Percentiles rank a stretch among this genome's conserved stretches.
These are phyloP conservation scores for Talaromyces pinophilus DNA, from an alignment of 2,329 filamentous ascomycete species.

Conservation along the genomic window DNA sequence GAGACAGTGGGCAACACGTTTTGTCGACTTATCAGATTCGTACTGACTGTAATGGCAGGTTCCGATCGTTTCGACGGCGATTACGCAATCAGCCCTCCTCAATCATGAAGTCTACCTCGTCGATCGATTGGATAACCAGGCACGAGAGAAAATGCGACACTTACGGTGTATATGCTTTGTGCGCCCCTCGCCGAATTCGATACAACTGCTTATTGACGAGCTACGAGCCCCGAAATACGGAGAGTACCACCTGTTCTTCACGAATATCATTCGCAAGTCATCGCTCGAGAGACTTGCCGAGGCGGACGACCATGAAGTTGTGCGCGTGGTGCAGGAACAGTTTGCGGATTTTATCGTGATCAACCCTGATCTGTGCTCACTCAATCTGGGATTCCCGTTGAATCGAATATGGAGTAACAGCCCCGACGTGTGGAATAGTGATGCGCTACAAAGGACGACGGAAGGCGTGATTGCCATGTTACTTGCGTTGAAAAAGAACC, in stretches of 20 bases:
- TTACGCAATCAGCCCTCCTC: slow-evolving; percentile 90
- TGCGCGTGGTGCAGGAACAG: slow-evolving; percentile 89
- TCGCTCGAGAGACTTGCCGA: slow-evolving; percentile 90
- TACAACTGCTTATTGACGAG: slow-evolving; percentile 93
- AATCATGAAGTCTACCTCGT: slow-evolving; percentile 98
- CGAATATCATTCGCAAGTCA: slow-evolving; percentile 96
- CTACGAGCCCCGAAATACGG: slow-evolving; percentile 94
- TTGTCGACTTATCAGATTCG: slow-evolving; percentile 22
- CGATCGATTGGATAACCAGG: slow-evolving; percentile 86
- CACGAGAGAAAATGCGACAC: slow-evolving; percentile 96
- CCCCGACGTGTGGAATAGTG: slow-evolving; percentile 87
- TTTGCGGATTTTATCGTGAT: slow-evolving; percentile 95
- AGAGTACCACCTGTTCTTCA: slow-evolving; percentile 96
- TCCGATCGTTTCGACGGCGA: slow-evolving; percentile 88
- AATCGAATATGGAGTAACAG: slow-evolving; percentile 77
- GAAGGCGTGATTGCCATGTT: slow-evolving; percentile 84
- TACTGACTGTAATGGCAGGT: slow-evolving; percentile 55
- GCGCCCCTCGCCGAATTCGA: slow-evolving; percentile 85
- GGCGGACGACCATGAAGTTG: slow-evolving; percentile 95
- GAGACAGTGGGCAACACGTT: slow-evolving; percentile 70
- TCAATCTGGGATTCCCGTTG: slow-evolving; percentile 71
- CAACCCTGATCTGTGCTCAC: slow-evolving; percentile 87
- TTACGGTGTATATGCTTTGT: slow-evolving; percentile 91
- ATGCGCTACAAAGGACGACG: slow-evolving; percentile 80
- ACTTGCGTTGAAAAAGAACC: slow-evolving; percentile 92